phyloP scores from a whole-genome alignment of 768 basidiomycete species.

The Suillus subalutaceus region DNA sequence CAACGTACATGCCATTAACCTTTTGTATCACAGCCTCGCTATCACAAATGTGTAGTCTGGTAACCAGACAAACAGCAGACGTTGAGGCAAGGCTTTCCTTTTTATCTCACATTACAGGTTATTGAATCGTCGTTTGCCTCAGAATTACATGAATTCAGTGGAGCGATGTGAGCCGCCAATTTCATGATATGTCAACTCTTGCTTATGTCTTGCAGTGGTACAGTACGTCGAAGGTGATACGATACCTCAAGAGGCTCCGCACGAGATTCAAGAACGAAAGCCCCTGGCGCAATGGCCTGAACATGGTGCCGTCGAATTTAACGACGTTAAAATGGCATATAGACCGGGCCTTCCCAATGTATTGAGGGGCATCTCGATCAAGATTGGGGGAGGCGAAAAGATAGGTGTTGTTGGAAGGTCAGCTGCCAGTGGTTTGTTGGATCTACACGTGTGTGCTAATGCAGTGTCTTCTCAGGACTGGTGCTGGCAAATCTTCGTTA shows the following conservation, averaged over 20 bases:
- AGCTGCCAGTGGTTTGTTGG: constrained; percentile 7
- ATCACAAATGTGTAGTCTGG: constrained; percentile 53
- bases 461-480: constrained; percentile 34
- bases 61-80: constrained; percentile 65
- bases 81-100: constrained; percentile 50
- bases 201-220: constrained; percentile 38
- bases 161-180: constrained; percentile 48
- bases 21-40: constrained; percentile 41
- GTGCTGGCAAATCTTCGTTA: constrained; percentile 64
- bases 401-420: constrained; percentile 74
- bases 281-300: constrained; percentile 67
- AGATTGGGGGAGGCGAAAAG: constrained; percentile 70
- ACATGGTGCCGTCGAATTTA: constrained; percentile 61
- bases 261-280: constrained; percentile 56
- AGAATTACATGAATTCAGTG: constrained; percentile 71
- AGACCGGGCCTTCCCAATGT: constrained; percentile 74
- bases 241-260: constrained; percentile 67
- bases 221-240: constrained; percentile 53
- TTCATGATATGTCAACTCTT: background rate
- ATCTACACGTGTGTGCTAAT: background rate
- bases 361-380: constrained; percentile 62
- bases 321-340: constrained; percentile 63
- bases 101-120: background rate
- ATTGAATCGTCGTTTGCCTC: background rate
- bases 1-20: background rate